These are phyloP conservation scores for Fistulinella cinereoalba DNA, from an alignment of 1,284 basidiomycete genomes.

Conservation along the genomic window DNA sequence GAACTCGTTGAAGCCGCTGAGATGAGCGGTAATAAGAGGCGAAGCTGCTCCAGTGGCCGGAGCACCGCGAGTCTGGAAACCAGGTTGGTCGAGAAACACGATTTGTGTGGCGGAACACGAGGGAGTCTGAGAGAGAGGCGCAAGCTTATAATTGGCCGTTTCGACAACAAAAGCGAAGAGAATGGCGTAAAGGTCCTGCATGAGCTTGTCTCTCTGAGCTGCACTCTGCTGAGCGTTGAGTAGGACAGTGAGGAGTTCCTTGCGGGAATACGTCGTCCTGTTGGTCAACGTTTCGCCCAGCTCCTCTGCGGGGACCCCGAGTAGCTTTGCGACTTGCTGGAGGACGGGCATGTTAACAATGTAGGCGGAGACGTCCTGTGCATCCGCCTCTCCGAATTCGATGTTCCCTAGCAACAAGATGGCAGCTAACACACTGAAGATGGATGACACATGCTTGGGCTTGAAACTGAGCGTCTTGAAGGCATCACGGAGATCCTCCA, in stretches of 20 bases:
- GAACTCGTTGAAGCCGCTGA: constrained; percentile 87
- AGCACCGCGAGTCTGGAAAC: constrained; percentile 76
- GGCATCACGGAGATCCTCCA: constrained; percentile 79
- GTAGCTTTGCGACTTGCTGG: constrained; percentile 65
- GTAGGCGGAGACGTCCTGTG: constrained; percentile 67
- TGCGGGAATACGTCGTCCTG: constrained; percentile 81
- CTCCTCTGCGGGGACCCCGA: constrained; percentile 79
- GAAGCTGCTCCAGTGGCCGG: constrained; percentile 56
- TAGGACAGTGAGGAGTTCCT: constrained; percentile 83
- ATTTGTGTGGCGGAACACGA: constrained; percentile 61
- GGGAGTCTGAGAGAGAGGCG: constrained; percentile 52
- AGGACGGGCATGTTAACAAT: constrained; percentile 67
- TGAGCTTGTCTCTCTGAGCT: constrained; percentile 74
- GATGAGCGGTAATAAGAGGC: constrained; percentile 73
- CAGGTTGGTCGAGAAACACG: constrained; percentile 77
- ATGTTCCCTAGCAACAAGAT: constrained; percentile 85
- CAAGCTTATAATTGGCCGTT: constrained; percentile 83
- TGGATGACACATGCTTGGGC: constrained; percentile 76
- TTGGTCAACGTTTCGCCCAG: constrained; percentile 76
- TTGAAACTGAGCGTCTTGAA: constrained; percentile 88
- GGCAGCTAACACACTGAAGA: constrained; percentile 78
- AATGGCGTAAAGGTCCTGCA: constrained; percentile 89
- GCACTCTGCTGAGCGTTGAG: constrained; percentile 72
- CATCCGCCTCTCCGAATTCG: constrained; percentile 74
- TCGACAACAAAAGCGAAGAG: constrained; percentile 91